These are phyloP conservation scores for Diddensiella transvaalensis DNA, from an alignment of 805 yeast genomes.

Conservation along the genomic window DNA sequence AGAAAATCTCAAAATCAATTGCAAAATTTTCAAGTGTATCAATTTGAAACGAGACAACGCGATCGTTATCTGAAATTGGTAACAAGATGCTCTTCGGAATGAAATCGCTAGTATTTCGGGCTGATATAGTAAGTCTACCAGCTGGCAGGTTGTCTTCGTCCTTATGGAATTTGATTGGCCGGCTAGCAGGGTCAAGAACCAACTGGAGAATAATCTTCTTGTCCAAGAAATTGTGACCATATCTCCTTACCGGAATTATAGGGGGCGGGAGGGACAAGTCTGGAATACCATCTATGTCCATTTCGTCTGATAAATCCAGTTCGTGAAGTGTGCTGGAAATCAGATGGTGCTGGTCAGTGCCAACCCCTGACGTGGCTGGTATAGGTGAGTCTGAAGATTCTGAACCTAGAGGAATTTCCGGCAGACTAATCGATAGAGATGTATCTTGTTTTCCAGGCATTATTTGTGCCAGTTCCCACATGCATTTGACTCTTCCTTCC, in stretches of 20 bases:
- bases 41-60: conserved; percentile 77
- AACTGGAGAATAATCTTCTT: conserved; percentile 82
- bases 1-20: conserved; percentile 85
- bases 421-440: conserved; percentile 7
- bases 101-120: conserved; percentile 65
- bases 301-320: conserved; percentile 20
- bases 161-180: conserved; percentile 44
- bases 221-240: conserved; percentile 94
- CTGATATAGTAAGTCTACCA: conserved; percentile 71
- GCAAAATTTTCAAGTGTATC: conserved; percentile 69
- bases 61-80: conserved; percentile 68
- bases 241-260: conserved; percentile 84
- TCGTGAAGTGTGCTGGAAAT: not conserved
- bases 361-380: not conserved
- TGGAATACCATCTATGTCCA: conserved; percentile 71
- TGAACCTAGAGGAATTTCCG: not conserved
- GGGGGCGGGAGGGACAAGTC: conserved; percentile 94
- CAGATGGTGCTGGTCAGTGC: not conserved
- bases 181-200: conserved; percentile 51
- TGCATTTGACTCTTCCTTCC: conserved; percentile 86
- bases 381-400: not conserved
- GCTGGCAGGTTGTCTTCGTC: conserved; percentile 39
- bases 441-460: conserved; percentile 9
- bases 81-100: conserved; percentile 83
- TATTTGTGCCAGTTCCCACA: conserved; percentile 59